These are phyloP conservation scores for Zoysia pacifica DNA, from an alignment of 176 grass and related monocot genomes.

Conservation along the genomic window DNA sequence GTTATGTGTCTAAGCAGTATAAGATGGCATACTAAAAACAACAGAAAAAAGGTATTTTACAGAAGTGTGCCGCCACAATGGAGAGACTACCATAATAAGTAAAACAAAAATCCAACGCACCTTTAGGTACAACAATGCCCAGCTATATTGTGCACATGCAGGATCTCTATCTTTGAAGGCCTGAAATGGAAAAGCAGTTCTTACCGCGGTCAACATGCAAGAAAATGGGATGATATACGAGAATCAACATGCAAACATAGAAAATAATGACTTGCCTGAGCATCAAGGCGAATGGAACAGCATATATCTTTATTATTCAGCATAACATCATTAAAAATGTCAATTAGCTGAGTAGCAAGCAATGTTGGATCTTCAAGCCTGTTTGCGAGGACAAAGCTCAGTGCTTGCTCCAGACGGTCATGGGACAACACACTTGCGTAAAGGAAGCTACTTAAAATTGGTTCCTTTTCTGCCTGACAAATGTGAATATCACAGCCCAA, in stretches of 20 bases:
- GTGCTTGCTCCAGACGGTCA: slow-evolving; percentile 75
- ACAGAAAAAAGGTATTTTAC: not conserved
- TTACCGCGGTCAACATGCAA: slow-evolving; percentile 11
- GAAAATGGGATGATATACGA: slow-evolving; percentile 24
- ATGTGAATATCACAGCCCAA: not conserved
- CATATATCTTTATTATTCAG: slow-evolving; percentile 77
- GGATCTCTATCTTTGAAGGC: slow-evolving; percentile 97
- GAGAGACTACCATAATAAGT: not conserved
- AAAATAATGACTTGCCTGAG: slow-evolving; percentile 62
- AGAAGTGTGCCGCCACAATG: not conserved
- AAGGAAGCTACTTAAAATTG: slow-evolving; percentile 95
- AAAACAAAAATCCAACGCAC: slow-evolving; percentile 31
- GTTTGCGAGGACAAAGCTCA: slow-evolving; percentile 90
- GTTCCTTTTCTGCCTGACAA: slow-evolving; percentile 90
- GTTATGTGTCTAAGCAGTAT: not conserved
- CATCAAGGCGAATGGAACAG: slow-evolving; percentile 89
- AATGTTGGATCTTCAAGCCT: slow-evolving; percentile 92
- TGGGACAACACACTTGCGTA: slow-evolving; percentile 91
- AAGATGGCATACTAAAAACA: not conserved
- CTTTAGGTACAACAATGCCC: slow-evolving; percentile 95
- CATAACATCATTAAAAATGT: slow-evolving; percentile 95
- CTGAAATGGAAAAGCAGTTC: slow-evolving; percentile 50
- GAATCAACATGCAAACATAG: slow-evolving; percentile 8
- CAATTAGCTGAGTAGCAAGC: slow-evolving; percentile 90
- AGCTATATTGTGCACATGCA: slow-evolving; percentile 91